These are phyloP conservation scores for Solanum medicagineum DNA, from an alignment of 257 asterid genomes.

Conservation along the genomic window DNA sequence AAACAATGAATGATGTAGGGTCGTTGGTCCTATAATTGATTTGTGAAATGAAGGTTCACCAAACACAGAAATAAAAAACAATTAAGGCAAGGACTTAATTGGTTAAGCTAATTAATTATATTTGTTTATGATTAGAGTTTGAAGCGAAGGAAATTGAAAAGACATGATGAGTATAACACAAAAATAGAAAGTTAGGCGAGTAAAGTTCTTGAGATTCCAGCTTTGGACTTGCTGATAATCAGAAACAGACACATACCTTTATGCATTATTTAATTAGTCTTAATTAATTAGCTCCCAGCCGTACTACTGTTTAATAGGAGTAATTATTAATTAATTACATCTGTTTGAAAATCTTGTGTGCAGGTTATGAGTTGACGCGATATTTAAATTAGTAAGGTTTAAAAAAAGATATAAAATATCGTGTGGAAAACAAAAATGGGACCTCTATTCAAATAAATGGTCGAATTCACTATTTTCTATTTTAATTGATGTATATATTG, in stretches of 20 bases:
- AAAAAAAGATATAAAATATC: no score
- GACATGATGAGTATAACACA: background rate
- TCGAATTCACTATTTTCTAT: no score
- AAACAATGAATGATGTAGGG: background rate
- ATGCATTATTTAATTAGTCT: background rate
- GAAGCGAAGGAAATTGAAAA: background rate
- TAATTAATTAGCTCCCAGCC: background rate
- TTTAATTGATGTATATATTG: no score
- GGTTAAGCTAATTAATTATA: background rate
- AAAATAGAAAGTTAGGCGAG: background rate
- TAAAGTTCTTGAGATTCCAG: background rate
- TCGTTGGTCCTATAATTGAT: background rate
- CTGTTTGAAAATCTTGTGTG: no score
- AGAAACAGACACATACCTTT: background rate
- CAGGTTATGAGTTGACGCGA: no score
- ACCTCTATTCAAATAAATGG: no score
- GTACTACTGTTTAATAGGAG: background rate
- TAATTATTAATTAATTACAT: background rate
- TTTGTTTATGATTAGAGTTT: background rate
- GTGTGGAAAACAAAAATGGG: no score
- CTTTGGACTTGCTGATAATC: background rate
- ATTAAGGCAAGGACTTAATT: background rate
- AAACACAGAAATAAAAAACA: background rate
- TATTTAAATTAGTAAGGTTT: no score
- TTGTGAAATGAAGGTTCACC: background rate